Percentiles rank a stretch among this genome's conserved stretches.
Conservation (phyloP, 139 green algal species). For the Desmodesmus armatus region DNA sequence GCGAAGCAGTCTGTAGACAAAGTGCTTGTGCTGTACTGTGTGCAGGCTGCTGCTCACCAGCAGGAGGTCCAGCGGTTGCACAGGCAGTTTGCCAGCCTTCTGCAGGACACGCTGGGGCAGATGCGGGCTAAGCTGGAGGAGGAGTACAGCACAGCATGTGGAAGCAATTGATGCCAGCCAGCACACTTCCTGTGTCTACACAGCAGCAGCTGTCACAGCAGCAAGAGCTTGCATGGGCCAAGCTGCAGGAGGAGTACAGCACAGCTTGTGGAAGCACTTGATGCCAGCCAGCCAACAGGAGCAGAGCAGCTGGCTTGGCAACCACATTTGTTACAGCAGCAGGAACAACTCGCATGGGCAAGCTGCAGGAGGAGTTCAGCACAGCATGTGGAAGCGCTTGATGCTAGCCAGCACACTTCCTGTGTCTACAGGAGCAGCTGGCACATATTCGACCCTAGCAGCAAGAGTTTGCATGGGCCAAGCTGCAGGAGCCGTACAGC, state of each 20-base stretch:
- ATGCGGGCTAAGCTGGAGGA: constrained; percentile 21
- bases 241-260: too few species aligned
- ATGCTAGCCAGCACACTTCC: background rate
- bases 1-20: too few species aligned
- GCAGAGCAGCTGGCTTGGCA: too few species aligned
- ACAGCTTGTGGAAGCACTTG: too few species aligned
- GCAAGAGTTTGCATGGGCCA: too few species aligned
- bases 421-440: background rate
- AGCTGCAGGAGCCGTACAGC: too few species aligned
- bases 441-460: too few species aligned
- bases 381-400: background rate
- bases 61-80: constrained; percentile 12
- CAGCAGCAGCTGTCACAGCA: background rate
- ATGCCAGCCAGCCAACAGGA: too few species aligned
- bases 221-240: too few species aligned
- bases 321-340: too few species aligned
- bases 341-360: too few species aligned
- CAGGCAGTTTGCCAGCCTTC: constrained; percentile 20
- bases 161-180: background rate
- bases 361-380: constrained; percentile 21
- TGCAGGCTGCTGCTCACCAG: constrained; percentile 15
- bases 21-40: too few species aligned
- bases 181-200: background rate
- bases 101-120: constrained; percentile 18
- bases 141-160: constrained; percentile 5